phyloP scores from a whole-genome alignment of 495 filamentous ascomycete genomes.

The Annulohypoxylon bovei region DNA sequence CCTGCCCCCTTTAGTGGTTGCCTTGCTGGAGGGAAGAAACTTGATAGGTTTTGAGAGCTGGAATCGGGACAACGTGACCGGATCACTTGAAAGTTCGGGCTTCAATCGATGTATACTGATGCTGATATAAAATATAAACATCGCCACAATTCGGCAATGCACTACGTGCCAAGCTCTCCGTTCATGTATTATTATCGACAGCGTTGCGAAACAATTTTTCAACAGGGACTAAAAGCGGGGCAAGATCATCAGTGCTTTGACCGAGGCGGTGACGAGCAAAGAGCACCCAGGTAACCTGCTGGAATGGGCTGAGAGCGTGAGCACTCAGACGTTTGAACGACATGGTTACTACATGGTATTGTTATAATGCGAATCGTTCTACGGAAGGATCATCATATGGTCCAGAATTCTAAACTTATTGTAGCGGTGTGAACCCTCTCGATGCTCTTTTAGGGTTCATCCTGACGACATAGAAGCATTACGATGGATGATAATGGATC shows the following conservation, averaged over 20 bases:
- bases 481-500: not conserved
- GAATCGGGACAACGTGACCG: not conserved
- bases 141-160: constrained; percentile 1
- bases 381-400: not conserved
- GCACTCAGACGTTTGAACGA: not conserved
- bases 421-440: not conserved
- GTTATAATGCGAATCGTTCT: not conserved
- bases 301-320: not conserved
- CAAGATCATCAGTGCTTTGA: not conserved
- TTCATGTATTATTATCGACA: constrained; percentile 37
- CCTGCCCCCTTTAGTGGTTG: constrained; percentile 2
- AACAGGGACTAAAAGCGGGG: not conserved
- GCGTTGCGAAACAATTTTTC: constrained; percentile 4
- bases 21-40: constrained; percentile 1
- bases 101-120: constrained; percentile 8
- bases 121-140: constrained; percentile 9
- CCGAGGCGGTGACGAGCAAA: not conserved
- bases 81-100: constrained; percentile 1
- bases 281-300: not conserved
- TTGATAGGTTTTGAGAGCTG: constrained; percentile 10
- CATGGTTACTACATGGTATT: not conserved
- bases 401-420: not conserved
- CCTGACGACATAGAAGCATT: not conserved
- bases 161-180: constrained; percentile 26
- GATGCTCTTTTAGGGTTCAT: not conserved